Evolutionary conservation across 73 alveolate species (phyloP).

Genomic region (Effrenium voratum): DNA sequence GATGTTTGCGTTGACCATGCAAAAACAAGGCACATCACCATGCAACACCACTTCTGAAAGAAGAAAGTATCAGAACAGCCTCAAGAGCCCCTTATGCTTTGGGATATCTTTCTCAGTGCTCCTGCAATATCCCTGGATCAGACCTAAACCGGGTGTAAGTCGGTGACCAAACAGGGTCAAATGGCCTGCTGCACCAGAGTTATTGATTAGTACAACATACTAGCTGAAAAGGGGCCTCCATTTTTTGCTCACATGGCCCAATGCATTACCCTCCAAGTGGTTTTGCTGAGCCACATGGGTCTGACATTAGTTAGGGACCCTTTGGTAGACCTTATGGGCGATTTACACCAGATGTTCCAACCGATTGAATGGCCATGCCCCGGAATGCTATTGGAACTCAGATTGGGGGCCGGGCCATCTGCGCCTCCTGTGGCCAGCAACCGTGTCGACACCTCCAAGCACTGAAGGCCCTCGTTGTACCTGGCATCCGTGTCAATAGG

Average conservation of each 20-base stretch:
- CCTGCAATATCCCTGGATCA: no score
- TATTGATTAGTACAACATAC: no score
- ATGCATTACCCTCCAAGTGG: not conserved
- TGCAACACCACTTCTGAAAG: no score
- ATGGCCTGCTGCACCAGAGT: no score
- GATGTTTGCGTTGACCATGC: no score
- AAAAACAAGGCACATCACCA: no score
- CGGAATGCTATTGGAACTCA: not conserved
- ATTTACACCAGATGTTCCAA: not conserved
- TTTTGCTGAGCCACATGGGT: not conserved
- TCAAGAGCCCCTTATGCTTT: no score
- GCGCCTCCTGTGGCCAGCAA: conserved; percentile 75
- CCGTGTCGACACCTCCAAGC: conserved; percentile 44
- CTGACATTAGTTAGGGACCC: not conserved
- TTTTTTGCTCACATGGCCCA: not conserved
- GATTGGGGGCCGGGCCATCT: conserved; percentile 21
- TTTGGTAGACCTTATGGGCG: not conserved
- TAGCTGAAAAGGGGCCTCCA: not conserved
- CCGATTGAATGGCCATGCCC: not conserved
- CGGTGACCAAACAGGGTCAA: no score
- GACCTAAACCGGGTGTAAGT: no score
- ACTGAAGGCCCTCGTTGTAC: conserved; percentile 84
- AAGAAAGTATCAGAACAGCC: no score
- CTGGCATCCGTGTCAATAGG: not conserved
- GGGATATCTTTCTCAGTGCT: no score